Evolutionary conservation across 2,329 filamentous ascomycete genomes (phyloP), one percentile per base, ranked within the genome.

Genomic region (Fusarium albosuccineum): DNA sequence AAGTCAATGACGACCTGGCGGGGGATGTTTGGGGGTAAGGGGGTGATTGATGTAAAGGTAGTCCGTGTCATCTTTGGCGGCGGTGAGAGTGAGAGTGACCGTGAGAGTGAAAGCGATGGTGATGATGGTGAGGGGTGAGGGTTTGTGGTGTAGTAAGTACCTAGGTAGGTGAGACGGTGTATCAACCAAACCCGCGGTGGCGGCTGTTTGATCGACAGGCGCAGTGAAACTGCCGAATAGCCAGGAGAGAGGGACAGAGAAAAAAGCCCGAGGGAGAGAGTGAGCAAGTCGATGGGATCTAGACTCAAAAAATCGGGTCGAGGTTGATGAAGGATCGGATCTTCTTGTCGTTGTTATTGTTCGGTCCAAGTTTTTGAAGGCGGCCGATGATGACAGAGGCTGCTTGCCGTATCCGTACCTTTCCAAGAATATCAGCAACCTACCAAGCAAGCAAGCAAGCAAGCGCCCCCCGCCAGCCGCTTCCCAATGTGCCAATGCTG

Each of bases 31-130:
- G 86, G 71, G 9, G 94, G 93, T 33, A 97, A 85, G 16, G 93
- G 91, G 29, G 92, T 96, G 70, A 94, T 88, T 45, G 88, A 91
- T 39, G 92, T 96, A 81, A 94, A 93, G 33, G 88, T 83, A 14
- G 86, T 88, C 66, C 89, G 65, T 52, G 61, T 68, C 71, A 74
- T 73, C 42, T 33, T 62, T 60, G 44, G 39, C 27, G 49, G 33
- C 50, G 61, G 29, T 50, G 57, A 22, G 22, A 22, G 22, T 22
- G 22, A 22, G 22, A 22, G 22, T 22, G 22, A 22, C 22, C 22
- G 22, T 22, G 22, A 22, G 22, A 22, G 22, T 22, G 22, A 22
- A 22, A 5, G 39, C 39, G 56, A 39, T 51, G 61, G 5, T 54
- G 42, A 26, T 36, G 52, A 39, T 56, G 42, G 39, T 34, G 51